A percentile compares a stretch with the other conserved stretches of the same genome.
Conservation (phyloP, 495 filamentous ascomycete species). For the Hypoxylon intermedium region DNA sequence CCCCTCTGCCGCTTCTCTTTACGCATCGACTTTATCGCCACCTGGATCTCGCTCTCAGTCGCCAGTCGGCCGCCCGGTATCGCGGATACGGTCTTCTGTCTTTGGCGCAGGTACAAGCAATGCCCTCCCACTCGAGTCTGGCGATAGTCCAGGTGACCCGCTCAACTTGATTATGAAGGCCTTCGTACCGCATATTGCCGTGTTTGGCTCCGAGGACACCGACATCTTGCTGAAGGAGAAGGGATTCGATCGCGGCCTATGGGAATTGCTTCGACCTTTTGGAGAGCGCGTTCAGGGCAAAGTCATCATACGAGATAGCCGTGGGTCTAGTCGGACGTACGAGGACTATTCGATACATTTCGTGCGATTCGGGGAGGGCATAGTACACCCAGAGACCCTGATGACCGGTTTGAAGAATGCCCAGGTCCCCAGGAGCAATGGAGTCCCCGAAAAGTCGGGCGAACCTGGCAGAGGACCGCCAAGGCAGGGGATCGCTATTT, state of each 20-base stretch:
- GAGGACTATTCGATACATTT: constrained; percentile 93
- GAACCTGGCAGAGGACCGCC: constrained; percentile 22
- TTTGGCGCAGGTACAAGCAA: constrained; percentile 52
- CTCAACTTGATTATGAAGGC: constrained; percentile 78
- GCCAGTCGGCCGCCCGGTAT: constrained; percentile 62
- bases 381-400: constrained; percentile 58
- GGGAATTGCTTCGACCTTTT: constrained; percentile 86
- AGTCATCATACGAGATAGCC: constrained; percentile 87
- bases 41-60: constrained; percentile 64
- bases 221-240: constrained; percentile 82
- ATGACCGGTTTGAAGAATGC: constrained; percentile 45
- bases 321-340: constrained; percentile 78
- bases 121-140: constrained; percentile 55
- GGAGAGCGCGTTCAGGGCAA: constrained; percentile 89
- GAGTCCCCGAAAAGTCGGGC: constrained; percentile 22
- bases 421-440: constrained; percentile 38
- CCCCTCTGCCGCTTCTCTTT: constrained; percentile 65
- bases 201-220: constrained; percentile 83
- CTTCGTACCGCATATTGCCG: constrained; percentile 85
- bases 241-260: constrained; percentile 80
- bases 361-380: constrained; percentile 67
- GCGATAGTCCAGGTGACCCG: constrained; percentile 64
- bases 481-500: constrained; percentile 31
- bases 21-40: constrained; percentile 63
- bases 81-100: constrained; percentile 56